Evolutionary conservation across 495 filamentous ascomycete genomes (phyloP), one percentile per base, ranked within the genome.

Genomic region (Aspergillus haitiensis): DNA sequence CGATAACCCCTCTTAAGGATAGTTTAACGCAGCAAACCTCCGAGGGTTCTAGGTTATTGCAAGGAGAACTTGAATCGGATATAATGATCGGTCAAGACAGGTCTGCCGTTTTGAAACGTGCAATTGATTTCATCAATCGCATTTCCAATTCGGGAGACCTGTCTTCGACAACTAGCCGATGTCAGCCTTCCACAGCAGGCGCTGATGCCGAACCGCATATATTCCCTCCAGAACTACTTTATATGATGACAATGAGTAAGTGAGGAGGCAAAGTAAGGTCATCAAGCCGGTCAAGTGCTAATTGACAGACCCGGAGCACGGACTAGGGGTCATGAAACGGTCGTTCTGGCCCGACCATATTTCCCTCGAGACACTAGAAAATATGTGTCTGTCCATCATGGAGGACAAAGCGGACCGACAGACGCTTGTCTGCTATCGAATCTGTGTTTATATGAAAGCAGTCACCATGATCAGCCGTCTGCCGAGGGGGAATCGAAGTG

Each of bases 361-460:
- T 10, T 57, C 55, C 7, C 21, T 57, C 12, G 12, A 47, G 31
- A 39, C 47, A 5, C 7, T 52, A 9, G 47, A 52, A 33, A 4
- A 52, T n/a, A 52, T 52, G 56, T 44, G 48, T 33, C 36, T 59
- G 7, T 32, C 56, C 12, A 18, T 52, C 16, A 21, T 37, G 15
- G 49, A 52, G 35, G 55, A 32, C 9, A 12, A 31, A 33, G 15
- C n/a, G 4, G 47, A 44, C 34, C 34, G 31, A 18, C 56, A 52
- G 18, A 52, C 47, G 5, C 36, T 10, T 32, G 7, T 36, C 21
- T 40, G 36, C 16, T 52, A 59, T 35, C 56, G 34, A 5, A 37
- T 59, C 5, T 59, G 56, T 13, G 56, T 59, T 7, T 59, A 42
- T 16, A 42, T 37, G n/a, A 52, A 59, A 52, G 47, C 47, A 5